A percentile compares a stretch with the other conserved stretches of the same genome.
These are phyloP conservation scores for Globisporangium splendens DNA, from an alignment of 352 stramenopile genomes.

Conservation along the genomic window DNA sequence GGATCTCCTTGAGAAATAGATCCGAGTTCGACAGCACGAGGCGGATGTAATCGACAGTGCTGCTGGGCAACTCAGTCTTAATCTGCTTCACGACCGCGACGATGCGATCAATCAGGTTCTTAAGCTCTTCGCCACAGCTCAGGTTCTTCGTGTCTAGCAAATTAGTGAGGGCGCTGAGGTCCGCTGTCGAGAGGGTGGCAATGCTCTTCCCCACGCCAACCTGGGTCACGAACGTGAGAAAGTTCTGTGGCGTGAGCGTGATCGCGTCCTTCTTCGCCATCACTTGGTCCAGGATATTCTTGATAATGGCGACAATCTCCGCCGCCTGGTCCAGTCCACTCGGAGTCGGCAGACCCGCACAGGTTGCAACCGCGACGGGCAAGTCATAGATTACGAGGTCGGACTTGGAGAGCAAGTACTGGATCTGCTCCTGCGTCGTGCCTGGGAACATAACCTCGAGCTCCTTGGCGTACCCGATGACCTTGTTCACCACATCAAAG, in stretches of 20 bases:
- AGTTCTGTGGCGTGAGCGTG: slow-evolving; percentile 10
- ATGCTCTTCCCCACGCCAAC: too few relatives aligned
- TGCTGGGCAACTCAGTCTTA: slow-evolving; percentile 23
- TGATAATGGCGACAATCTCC: slow-evolving; percentile 5
- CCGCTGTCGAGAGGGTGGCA: too few relatives aligned
- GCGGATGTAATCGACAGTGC: slow-evolving; percentile 35
- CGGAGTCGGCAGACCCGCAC: slow-evolving; percentile 23
- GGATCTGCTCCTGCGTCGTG: slow-evolving; percentile 42
- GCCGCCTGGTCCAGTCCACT: background rate
- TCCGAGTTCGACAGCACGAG: slow-evolving; percentile 33
- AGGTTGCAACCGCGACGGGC: slow-evolving; percentile 35
- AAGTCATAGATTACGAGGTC: slow-evolving; percentile 54
- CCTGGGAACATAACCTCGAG: slow-evolving; percentile 23
- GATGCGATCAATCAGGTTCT: slow-evolving; percentile 44
- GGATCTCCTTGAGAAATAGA: slow-evolving; percentile 44
- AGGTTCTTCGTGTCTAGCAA: too few relatives aligned
- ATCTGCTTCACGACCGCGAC: slow-evolving; percentile 37
- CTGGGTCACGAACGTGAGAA: too few relatives aligned
- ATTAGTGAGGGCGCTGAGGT: too few relatives aligned
- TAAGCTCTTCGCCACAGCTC: slow-evolving; percentile 42
- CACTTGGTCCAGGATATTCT: slow-evolving; percentile 13
- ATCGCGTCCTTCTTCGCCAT: slow-evolving; percentile 33
- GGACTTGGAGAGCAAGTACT: slow-evolving; percentile 41
- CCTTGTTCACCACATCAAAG: slow-evolving; percentile 35
- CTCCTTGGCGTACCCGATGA: slow-evolving; percentile 36